Evolutionary conservation across 2,329 filamentous ascomycete species (phyloP), one percentile per base, ranked within the genome.

Genomic region (Talaromyces funiculosus): DNA sequence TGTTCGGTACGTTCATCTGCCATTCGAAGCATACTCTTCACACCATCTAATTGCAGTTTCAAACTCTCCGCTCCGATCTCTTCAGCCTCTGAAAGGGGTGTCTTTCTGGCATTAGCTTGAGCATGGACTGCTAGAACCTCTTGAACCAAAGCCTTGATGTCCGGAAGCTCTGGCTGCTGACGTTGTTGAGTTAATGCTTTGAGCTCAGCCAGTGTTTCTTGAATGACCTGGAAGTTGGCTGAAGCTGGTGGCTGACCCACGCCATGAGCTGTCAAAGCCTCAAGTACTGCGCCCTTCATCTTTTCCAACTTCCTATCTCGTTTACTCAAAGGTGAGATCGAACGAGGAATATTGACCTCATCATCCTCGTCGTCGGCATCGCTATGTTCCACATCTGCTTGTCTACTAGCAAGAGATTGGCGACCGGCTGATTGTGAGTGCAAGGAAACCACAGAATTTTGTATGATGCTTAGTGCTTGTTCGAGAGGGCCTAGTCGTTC

Each of bases 311-410:
- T 90, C 67, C 87, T 87, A 69, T 96, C 91, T 63, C 87, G 84
- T 63, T 71, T 71, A 33, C 71, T 70, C 61, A 85, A 84, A 18
- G 92, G 90, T 66, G 92, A 97, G 66, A 87, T 82, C 5, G 89
- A 89, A 56, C 90, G 86, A 71, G 85, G 81, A 62, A 77, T 65
- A 67, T 71, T 73, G 60, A 77, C 78, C 43, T 80, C 76, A 40
- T 83, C 90, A 22, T 96, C 92, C 65, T 95, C 92, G 70, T 96
- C 92, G 70, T 96, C 92, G 64, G 96, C 92, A 75, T 97, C 94
- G 71, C 93, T 97, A 62, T 95, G 86, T 58, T 76, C 77, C 26
- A 80, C 77, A 31, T 91, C 89, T n/a, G 81, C 84, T 51, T 89
- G 92, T 42, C 85, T 75, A 72, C 87, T 90, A 66, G 86, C 84